Evolutionary conservation across 139 green algal species (phyloP), one percentile per base, ranked within the genome.

Genomic region (Picochlorum sp.): DNA sequence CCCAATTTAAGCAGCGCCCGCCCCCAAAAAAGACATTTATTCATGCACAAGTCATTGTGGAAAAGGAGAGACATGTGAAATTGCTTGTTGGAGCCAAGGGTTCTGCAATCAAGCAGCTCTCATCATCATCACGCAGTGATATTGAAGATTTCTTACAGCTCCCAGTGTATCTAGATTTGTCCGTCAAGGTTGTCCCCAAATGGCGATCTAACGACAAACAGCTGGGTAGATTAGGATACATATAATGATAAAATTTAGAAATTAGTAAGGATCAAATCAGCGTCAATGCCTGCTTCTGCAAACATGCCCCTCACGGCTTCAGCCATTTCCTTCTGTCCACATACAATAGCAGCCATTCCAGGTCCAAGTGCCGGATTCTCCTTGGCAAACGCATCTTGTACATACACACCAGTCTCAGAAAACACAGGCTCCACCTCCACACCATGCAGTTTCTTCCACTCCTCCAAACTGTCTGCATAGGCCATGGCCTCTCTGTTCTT

Each of bases 291-390:
- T 49, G 70, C 67, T 10, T 52, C 62, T 5, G 54, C 66, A 24
- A 94, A 63, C 34, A 86, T 41, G 50, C 79, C 77, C 1, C 76
- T 92, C 4, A 94, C 55, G 0, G 74, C 73, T 45, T 81, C 73
- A 45, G 71, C 82, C 90, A 96, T 95, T 54, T 86, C 86, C 68
- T 93, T 92, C 45, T 96, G 88, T 6, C 90, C 90, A 58, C 85
- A 92, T 66, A 96, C 69, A 52, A 95, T 69, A 8, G 86, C 87
- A 10, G 66, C 72, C 18, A 67, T 45, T 34, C 66, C 54, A 15
- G 21, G 20, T 20, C 49, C 21, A 15, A 20, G 45, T 11, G 18
- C 24, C 4, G 13, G n/a, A 5, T 47, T 56, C 26, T 72, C 71
- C 67, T 75, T 68, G 1, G 56, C 66, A 65, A 92, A 93, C 6